Conservation (phyloP, 2,329 filamentous ascomycete species). For the Phyllosticta citribraziliensis region DNA sequence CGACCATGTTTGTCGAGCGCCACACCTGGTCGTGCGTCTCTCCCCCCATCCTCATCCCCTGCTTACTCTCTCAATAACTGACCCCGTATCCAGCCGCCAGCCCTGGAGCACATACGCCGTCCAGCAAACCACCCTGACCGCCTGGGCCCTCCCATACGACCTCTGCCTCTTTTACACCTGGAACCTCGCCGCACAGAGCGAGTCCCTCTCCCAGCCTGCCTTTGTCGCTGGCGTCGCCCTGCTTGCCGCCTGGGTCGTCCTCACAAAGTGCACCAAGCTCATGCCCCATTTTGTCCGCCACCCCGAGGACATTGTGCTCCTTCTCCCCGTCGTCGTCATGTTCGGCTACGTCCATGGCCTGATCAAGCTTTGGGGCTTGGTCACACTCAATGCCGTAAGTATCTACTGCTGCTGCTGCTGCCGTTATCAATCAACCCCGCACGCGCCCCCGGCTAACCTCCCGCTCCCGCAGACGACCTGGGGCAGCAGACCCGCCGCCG, state of each 20-base stretch:
- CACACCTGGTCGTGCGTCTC: conserved; percentile 75
- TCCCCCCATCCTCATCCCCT: background rate
- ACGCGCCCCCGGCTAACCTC: conserved; percentile 5
- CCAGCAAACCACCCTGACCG: conserved; percentile 85
- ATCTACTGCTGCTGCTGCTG: background rate
- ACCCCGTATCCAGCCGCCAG: conserved; percentile 55
- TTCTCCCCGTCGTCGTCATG: conserved; percentile 72
- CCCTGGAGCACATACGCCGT: conserved; percentile 90
- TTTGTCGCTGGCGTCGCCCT: conserved; percentile 18
- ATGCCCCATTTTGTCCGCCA: conserved; percentile 77
- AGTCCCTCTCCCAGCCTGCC: background rate
- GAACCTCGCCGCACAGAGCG: conserved; percentile 16
- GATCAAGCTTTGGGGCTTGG: conserved; percentile 81
- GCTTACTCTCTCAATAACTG: background rate
- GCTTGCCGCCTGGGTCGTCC: conserved; percentile 44
- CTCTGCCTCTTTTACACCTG: conserved; percentile 50
- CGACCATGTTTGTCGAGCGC: conserved; percentile 73
- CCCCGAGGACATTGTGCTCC: conserved; percentile 62
- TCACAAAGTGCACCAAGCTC: conserved; percentile 86
- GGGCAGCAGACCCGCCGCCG: conserved; percentile 88
- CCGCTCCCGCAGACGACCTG: conserved; percentile 64
- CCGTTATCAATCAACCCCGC: background rate
- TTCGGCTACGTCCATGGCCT: conserved; percentile 91
- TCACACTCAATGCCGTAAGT: conserved; percentile 48
- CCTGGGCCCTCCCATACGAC: conserved; percentile 73